Conservation (phyloP, 1,284 basidiomycete genomes). For the Ceratobasidium sp. region DNA sequence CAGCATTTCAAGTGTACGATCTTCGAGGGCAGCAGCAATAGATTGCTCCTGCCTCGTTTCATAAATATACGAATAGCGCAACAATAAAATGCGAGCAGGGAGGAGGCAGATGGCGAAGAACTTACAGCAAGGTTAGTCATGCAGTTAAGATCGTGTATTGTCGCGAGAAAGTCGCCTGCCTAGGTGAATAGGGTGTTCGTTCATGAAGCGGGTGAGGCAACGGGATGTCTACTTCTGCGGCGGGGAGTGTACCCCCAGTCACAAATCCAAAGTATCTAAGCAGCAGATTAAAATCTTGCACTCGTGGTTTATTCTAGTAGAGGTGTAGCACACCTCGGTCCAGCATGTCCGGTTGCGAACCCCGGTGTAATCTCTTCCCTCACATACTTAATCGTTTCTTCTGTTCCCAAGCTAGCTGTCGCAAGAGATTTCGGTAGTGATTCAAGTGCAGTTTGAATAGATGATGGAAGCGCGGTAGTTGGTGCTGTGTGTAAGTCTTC, state of each 20-base stretch:
- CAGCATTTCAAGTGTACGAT: constrained; percentile 60
- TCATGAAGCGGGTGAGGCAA: neutral
- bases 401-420: constrained; percentile 55
- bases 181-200: constrained; percentile 3
- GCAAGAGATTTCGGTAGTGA: constrained; percentile 52
- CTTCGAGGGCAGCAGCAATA: constrained; percentile 61
- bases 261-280: constrained; percentile 68
- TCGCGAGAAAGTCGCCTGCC: constrained; percentile 53
- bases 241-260: constrained; percentile 61
- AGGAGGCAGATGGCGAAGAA: too few relatives aligned
- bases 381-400: constrained; percentile 54
- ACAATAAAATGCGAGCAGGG: too few relatives aligned
- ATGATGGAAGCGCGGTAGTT: constrained; percentile 5
- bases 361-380: constrained; percentile 57
- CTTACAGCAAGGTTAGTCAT: constrained; percentile 18
- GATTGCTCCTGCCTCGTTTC: constrained; percentile 55
- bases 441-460: constrained; percentile 40
- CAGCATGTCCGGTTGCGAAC: constrained; percentile 60
- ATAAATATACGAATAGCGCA: neutral
- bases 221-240: constrained; percentile 57
- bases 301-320: too few relatives aligned
- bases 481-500: constrained; percentile 9
- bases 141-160: constrained; percentile 60
- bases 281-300: neutral
- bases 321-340: constrained; percentile 50